Conservation (phyloP, 73 alveolate species). For the Halteria grandinella region DNA sequence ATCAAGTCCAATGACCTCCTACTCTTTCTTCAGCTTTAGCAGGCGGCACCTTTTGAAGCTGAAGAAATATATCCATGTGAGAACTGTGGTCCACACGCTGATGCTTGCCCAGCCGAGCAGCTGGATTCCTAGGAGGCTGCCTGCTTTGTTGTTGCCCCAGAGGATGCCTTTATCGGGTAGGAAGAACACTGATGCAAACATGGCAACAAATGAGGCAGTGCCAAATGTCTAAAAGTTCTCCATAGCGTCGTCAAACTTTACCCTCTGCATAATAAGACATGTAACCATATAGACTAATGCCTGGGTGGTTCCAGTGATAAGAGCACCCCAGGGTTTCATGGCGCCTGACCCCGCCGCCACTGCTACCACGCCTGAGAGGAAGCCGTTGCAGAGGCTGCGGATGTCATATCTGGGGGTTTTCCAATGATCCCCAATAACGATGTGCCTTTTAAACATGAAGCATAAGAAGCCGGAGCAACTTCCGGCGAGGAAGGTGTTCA, state of each 20-base stretch:
- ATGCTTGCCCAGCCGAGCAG: constrained; percentile 42
- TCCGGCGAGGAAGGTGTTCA: constrained; percentile 24
- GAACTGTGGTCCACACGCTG: constrained; percentile 23
- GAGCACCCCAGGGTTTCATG: constrained; percentile 54
- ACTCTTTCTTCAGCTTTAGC: constrained; percentile 14
- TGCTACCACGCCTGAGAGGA: constrained; percentile 43
- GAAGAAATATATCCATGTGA: constrained; percentile 46
- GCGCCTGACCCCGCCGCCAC: constrained; percentile 50
- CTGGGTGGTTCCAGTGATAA: constrained; percentile 26
- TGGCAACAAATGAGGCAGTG: constrained; percentile 35
- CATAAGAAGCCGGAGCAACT: constrained; percentile 13
- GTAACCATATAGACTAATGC: constrained; percentile 34
- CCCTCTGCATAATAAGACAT: constrained; percentile 21
- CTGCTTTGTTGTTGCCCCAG: constrained; percentile 39
- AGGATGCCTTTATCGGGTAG: constrained; percentile 32
- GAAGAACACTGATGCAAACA: constrained; percentile 32
- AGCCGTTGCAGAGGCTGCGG: constrained; percentile 35
- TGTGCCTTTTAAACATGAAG: constrained; percentile 28
- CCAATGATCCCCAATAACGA: constrained; percentile 52
- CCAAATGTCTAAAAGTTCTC: constrained; percentile 45
- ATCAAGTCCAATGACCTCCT: constrained; percentile 34
- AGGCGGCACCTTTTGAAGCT: constrained; percentile 38
- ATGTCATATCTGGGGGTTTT: constrained; percentile 53
- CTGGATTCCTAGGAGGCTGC: constrained; percentile 26
- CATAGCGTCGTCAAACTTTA: constrained; percentile 44